Conservation (phyloP, 2,329 filamentous ascomycete species). For the Neonectria ditissima region DNA sequence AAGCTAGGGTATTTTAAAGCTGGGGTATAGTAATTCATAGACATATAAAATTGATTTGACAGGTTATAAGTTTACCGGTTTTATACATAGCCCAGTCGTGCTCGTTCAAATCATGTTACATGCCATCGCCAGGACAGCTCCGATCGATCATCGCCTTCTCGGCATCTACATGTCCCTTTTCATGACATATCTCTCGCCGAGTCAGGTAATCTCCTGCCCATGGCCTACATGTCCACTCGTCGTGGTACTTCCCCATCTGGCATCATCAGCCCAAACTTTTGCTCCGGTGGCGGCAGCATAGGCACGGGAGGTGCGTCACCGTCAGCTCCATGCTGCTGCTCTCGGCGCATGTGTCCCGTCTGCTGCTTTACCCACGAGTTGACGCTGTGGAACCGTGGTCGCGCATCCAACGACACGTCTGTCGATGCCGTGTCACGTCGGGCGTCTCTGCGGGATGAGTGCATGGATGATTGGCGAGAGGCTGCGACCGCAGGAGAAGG, state of each 20-base stretch:
- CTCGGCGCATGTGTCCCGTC: slow-evolving; percentile 64
- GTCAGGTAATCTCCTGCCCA: not conserved
- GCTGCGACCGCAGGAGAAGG: slow-evolving; percentile 28
- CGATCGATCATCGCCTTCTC: slow-evolving; percentile 22
- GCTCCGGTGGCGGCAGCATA: slow-evolving; percentile 57
- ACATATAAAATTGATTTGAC: slow-evolving; percentile 36
- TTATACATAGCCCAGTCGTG: slow-evolving; percentile 13
- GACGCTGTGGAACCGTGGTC: slow-evolving; percentile 68
- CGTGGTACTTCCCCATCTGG: slow-evolving; percentile 62
- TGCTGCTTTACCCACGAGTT: slow-evolving; percentile 76
- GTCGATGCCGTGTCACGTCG: slow-evolving; percentile 65
- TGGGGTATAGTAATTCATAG: slow-evolving; percentile 28
- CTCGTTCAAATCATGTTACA: slow-evolving; percentile 24
- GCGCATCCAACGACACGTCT: slow-evolving; percentile 63
- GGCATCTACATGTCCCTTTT: slow-evolving; percentile 12
- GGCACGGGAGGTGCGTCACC: slow-evolving; percentile 55
- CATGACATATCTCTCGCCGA: not conserved
- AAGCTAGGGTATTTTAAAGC: not conserved
- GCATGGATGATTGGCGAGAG: slow-evolving; percentile 10
- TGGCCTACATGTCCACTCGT: slow-evolving; percentile 49
- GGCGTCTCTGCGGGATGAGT: slow-evolving; percentile 12
- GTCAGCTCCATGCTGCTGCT: slow-evolving; percentile 51
- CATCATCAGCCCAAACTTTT: slow-evolving; percentile 63
- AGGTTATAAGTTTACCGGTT: slow-evolving; percentile 8
- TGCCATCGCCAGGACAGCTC: slow-evolving; percentile 25